These are phyloP conservation scores for Gracilaria vermiculophylla DNA, from an alignment of 23 red algal species.

Conservation along the genomic window DNA sequence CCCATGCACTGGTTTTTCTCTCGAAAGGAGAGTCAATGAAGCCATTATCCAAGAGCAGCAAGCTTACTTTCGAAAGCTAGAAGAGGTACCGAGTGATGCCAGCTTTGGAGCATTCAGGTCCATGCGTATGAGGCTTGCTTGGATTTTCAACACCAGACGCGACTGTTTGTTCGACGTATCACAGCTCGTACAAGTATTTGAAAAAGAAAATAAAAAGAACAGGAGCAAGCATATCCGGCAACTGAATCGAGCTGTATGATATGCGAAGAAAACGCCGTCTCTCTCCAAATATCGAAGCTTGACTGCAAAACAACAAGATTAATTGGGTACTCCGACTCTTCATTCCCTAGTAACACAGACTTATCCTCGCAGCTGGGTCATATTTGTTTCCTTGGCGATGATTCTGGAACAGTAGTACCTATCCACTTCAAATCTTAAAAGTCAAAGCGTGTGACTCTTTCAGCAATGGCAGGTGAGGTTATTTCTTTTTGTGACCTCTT, in stretches of 20 bases:
- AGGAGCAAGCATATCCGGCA: background rate
- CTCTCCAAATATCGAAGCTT: background rate
- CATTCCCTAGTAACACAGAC: conserved; percentile 37
- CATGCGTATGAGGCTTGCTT: conserved; percentile 59
- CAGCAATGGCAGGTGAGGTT: conserved; percentile 41
- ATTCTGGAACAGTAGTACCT: background rate
- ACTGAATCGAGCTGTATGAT: conserved; percentile 29
- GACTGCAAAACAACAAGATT: background rate
- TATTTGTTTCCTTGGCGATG: conserved; percentile 24
- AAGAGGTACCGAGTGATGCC: conserved; percentile 7
- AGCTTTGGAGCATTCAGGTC: conserved; percentile 15
- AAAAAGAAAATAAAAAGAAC: background rate
- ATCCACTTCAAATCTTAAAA: conserved; percentile 42
- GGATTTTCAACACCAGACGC: conserved; percentile 38
- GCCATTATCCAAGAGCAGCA: conserved; percentile 18
- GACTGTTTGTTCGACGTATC: conserved; percentile 51
- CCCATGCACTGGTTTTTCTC: conserved; percentile 25
- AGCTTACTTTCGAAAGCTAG: conserved; percentile 31
- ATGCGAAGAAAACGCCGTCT: background rate
- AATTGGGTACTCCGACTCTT: conserved; percentile 31
- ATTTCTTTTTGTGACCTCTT: conserved; percentile 32
- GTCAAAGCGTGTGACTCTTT: background rate
- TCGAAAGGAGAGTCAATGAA: background rate
- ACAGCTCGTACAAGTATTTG: conserved; percentile 26
- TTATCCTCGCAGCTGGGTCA: conserved; percentile 19